Base-by-base conservation (phyloP, 176 grass and related monocot species). In the Phragmites australis region DNA sequence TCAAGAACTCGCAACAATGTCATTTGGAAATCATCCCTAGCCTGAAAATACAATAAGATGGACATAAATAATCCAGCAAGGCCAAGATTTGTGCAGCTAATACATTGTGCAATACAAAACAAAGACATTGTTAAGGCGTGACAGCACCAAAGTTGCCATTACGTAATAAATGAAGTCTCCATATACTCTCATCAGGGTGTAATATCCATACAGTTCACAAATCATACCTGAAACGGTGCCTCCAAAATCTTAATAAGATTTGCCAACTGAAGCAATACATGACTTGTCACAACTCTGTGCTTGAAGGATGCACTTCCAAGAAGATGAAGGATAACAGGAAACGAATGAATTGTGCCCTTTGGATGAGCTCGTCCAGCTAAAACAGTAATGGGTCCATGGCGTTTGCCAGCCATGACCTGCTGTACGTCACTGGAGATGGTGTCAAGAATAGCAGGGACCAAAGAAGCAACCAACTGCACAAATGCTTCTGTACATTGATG, bases 1-100 rank as follows among this genome's bases (percentile, higher is more conserved):
- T 99, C 96, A 37, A 95, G 86, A 68, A 95, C 85, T 71, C 88
- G 86, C 62, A 99, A 66, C 49, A 99, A 80, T 54, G 88, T 91
- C 86, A 99, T 99, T 82, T 95, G 96, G 68, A 99, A 91, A 93
- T 99, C 92, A 93, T 99, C 92, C 79, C 92, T 92, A 68, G 88
- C 86, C 96, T 99, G 84, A 29, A 95, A 64, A 52, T 82, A 81
- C n/a, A 88, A 83, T 8, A 71, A 66, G 18, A 65, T 49, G 74
- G 39, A 18, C 45, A 48, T 47, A 55, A 76, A 75, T 55, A 44
- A 75, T 76, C 37, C 51, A 11, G 42, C 47, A 85, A 70, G 57
- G 29, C 26, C 30, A 56, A 63, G 15, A 72, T 42, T 52, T 52
- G 19, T 53, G 43, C 40, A 79, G 10, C 11, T 53, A 77, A 88